Conservation (phyloP, 75 land plant genomes). For the Pseudotsuga menziesii region DNA sequence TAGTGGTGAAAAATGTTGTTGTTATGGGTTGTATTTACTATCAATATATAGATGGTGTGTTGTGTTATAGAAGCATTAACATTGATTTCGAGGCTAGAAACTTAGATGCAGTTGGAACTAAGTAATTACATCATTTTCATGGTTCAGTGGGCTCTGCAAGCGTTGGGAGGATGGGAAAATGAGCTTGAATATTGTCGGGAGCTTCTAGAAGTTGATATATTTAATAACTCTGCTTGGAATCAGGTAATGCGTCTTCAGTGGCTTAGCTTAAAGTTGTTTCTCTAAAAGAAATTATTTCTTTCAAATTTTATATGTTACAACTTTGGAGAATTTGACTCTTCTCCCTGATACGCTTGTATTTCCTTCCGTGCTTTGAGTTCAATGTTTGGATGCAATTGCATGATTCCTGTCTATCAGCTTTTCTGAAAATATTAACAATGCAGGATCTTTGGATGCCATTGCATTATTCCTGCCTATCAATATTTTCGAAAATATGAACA, state of each 20-base stretch:
- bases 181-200: conserved; percentile 73
- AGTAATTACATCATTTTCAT: neutral
- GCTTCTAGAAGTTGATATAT: conserved; percentile 67
- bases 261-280: neutral
- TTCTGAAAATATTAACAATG: neutral
- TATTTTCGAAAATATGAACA: neutral
- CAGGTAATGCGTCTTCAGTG: conserved; percentile 45
- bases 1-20: no score
- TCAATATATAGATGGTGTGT: no score
- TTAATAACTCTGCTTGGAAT: conserved; percentile 98
- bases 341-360: neutral
- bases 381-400: neutral
- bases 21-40: no score
- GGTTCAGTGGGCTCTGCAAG: conserved; percentile 87
- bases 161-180: conserved; percentile 90
- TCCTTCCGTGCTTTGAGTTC: neutral
- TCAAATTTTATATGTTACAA: neutral
- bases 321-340: neutral
- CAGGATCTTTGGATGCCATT: neutral
- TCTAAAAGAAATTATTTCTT: neutral
- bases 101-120: neutral
- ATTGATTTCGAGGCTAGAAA: neutral
- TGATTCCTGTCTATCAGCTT: neutral
- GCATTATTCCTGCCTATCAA: neutral
- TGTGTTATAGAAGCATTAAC: no score